Conservation (phyloP, 2,329 filamentous ascomycete genomes). For the Fusarium sp. region DNA sequence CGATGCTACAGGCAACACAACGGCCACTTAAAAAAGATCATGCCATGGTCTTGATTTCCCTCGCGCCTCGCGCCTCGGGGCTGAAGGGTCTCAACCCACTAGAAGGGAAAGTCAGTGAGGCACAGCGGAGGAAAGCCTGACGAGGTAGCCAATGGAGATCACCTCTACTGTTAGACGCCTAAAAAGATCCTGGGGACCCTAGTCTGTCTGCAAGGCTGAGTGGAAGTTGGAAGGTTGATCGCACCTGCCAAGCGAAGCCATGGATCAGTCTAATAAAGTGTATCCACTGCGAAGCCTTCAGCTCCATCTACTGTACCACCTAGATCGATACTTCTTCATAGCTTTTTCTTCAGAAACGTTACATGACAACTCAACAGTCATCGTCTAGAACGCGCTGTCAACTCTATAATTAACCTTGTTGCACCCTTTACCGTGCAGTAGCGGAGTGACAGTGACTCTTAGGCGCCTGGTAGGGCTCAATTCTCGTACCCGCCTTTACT, state of each 20-base stretch:
- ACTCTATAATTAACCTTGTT: constrained; percentile 18
- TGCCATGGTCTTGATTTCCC: not conserved
- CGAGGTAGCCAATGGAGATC: not conserved
- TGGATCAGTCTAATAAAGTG: not conserved
- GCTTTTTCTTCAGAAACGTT: not conserved
- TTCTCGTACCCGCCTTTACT: not conserved
- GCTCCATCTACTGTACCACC: not conserved
- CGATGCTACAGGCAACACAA: not conserved
- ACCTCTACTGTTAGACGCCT: not conserved
- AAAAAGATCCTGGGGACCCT: not conserved
- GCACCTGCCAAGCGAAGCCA: not conserved
- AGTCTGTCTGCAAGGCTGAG: constrained; percentile 19
- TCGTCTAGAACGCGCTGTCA: not conserved
- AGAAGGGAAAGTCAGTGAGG: constrained; percentile 4
- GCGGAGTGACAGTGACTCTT: not conserved
- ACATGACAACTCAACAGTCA: not conserved
- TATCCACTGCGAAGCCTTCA: not conserved
- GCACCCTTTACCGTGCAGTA: not conserved
- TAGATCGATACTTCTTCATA: not conserved
- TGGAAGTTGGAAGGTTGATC: not conserved
- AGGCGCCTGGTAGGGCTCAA: not conserved
- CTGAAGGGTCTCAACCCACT: not conserved
- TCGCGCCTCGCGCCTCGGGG: not conserved
- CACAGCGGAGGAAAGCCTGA: constrained; percentile 3
- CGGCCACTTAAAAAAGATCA: not conserved